Evolutionary conservation across 2,329 filamentous ascomycete genomes (phyloP), one percentile per base, ranked within the genome.

Genomic region (Sporothrix globosa): DNA sequence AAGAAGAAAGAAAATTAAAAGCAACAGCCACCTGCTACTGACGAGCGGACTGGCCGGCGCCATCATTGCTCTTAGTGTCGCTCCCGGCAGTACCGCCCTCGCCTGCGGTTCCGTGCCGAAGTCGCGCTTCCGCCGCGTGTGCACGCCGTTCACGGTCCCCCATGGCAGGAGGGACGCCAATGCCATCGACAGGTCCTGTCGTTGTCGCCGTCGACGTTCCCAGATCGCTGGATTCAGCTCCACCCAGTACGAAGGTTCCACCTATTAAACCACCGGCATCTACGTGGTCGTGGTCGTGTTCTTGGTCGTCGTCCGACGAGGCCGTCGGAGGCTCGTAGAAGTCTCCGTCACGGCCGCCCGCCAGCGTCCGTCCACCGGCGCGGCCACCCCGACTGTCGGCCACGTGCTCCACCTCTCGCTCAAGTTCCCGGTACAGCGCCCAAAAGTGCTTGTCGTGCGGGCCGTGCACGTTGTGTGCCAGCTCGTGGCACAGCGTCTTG

Each of bases 401-500:
- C 70, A 52, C 46, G 4, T 3, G 19, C 10, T 91, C 90, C 3
- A 97, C 95, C 82, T 97, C 95, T 67, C 86, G 85, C 83, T 98
- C 94, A 76, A 97, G 96, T 82, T 91, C 86, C 75, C 89, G 90
- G 74, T 92, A 97, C 76, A 99, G 79, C 68, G 93, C 87, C 95
- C 96, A 98, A 77, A 99, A 99, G 61, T 91, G 82, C 21, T 88
- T 84, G 79, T 98, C 93, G 79, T 99, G 96, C 0, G 91, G 88
- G 0, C 91, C 85, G 81, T 91, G 90, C 11, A 97, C 92, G 76
- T 97, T 97, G 80, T 99, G 96, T 74, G 94, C 91, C 21, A 99
- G 84, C 82, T 99, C 96, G 81, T 99, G 96, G 77, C 95, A 98
- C 14, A 99, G 83, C 60, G 96, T 98, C 75, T 92, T 92, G 67